Evolutionary conservation across 2,329 filamentous ascomycete species (phyloP).

Genomic region (Cadophora sp.): DNA sequence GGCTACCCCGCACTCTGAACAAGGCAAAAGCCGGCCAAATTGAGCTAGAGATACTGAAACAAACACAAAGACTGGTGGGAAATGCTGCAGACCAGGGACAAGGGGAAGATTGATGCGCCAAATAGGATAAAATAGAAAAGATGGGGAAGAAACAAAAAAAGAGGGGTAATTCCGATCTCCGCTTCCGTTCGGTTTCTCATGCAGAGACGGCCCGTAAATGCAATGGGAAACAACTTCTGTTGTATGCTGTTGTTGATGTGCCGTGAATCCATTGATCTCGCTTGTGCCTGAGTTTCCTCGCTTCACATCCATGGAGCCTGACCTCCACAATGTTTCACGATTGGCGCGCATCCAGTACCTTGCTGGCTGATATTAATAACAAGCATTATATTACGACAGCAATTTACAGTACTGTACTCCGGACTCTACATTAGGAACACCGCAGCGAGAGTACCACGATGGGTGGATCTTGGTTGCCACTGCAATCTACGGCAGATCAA

Average conservation of each 20-base stretch:
- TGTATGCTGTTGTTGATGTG: background rate
- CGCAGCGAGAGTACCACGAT: background rate
- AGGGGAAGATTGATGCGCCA: background rate
- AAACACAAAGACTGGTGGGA: conserved; percentile 7
- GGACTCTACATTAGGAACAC: background rate
- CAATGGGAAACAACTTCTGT: background rate
- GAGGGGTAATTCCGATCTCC: background rate
- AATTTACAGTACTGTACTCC: background rate
- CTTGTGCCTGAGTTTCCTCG: conserved; percentile 5
- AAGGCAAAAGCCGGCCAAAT: no score
- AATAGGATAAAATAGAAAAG: background rate
- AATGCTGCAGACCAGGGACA: background rate
- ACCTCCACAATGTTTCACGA: conserved; percentile 7
- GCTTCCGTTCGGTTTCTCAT: background rate
- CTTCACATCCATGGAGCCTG: background rate
- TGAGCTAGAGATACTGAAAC: conserved; percentile 1
- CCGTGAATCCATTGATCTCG: background rate
- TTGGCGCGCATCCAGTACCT: conserved; percentile 6
- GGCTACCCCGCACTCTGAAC: background rate
- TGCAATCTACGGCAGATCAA: background rate
- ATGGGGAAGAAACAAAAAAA: background rate
- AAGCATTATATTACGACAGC: background rate
- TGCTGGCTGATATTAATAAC: background rate
- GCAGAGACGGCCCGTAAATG: background rate
- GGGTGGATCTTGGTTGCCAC: conserved; percentile 1